Base-by-base conservation (phyloP, 495 filamentous ascomycete genomes). In the Aspergillus campestris region DNA sequence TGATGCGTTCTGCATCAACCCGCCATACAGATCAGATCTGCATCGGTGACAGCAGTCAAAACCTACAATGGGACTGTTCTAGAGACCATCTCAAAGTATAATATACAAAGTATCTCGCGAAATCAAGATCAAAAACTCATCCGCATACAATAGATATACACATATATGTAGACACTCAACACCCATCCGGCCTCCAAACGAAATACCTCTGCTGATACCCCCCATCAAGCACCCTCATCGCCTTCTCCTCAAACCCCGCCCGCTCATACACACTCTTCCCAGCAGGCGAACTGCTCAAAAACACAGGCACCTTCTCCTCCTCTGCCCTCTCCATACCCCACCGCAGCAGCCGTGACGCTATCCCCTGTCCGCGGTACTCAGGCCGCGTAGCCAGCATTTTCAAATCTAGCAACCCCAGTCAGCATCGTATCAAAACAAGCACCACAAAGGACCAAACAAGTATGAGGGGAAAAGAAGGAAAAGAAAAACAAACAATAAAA, bases 261-360 rank as follows among this genome's bases (percentile, higher is more conserved):
- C 57, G 69, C 33, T 54, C 43, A 50, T 68, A 70, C 15, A 71
- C 8, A 0, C 53, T 51, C 18, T 50, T 57, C 7, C 61, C 67
- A 11, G 40, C 46, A 5, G 60, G 58, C 28, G 67, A 67, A 7
- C 58, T 50, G 8, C 57, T 53, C 8, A 71, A 50, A 37, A 59
- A 71, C 12, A 54, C 50, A 45, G 72, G 69, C 8, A 75, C 46
- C 1, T 51, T 47, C 24, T 64, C 56, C 13, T 59, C 52, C 37
- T 74, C 67, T 6, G 65, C 66, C 6, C 62, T 52, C 0, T 56
- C 52, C 27, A 72, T 49, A 12, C 70, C 73, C 67, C 65, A 75
- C 40, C 61, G 51, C 6, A 69, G 54, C 0, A 77, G 42, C 15
- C 52, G 60, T 0, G 59, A 53, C 1, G 63, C 73, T 0, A 67